Evolutionary conservation across 1,284 basidiomycete species (phyloP), one percentile per base, ranked within the genome.

Genomic region (Naganishia sp.): DNA sequence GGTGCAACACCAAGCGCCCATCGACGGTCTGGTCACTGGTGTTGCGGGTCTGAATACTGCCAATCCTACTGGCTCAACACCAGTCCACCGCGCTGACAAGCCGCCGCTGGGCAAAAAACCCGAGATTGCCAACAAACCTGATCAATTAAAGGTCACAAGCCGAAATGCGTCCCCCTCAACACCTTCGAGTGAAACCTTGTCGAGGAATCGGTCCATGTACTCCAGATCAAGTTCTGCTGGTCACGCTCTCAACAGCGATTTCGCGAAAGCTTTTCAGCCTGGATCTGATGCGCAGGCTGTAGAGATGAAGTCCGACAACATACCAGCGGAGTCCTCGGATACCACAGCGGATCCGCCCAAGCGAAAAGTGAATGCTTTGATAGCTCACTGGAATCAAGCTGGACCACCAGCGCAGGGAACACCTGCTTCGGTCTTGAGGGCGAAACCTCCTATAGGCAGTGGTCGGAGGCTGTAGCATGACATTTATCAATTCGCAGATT

Each of bases 21-120:
- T 80, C 64, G 77, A 74, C 55, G 75, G 76, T 53, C 77, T 80
- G 16, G 73, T 78, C 6, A 72, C 74, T 15, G 71, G 70, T 45
- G 77, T 75, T 70, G 77, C 78, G 64, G 59, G 66, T n/a, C 60
- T 78, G 55, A 50, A 36, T 52, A 42, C 21, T 33, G 15, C 25
- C 21, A 23, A 18, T 36, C 18, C 21, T 36, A 66, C 1, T 18
- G n/a, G 11, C 36, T 21, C 21, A n/a, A 23, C 21, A 25, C 23
- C 4, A 21, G n/a, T 15, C 46, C 7, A 15, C 7, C 42, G 13
- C 42, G 36, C 11, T 6, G 43, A 33, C 36, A 44, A 42, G 9
- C 60, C 45, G 63, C 43, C 52, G 6, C 39, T 36, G n/a, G 55
- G 55, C 33, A 39, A 61, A 33, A 56, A 42, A n/a, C 57, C 67